phyloP scores from a whole-genome alignment of 2,329 filamentous ascomycete genomes.

The Diaporthe nobilis region DNA sequence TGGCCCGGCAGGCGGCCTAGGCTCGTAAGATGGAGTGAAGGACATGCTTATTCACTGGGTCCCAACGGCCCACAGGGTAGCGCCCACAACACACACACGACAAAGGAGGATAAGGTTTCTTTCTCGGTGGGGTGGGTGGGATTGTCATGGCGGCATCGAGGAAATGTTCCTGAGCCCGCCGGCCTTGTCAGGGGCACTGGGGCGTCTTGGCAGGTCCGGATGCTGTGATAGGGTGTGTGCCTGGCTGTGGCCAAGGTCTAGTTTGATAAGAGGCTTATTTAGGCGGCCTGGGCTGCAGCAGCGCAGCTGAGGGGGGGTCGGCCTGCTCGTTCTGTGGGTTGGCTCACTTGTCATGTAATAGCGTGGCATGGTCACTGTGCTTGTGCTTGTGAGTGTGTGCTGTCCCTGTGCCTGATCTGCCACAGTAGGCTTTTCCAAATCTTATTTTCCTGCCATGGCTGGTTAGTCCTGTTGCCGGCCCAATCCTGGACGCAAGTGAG shows the following conservation, averaged over 20 bases:
- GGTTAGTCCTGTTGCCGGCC: constrained; percentile 1
- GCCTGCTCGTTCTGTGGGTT: constrained; percentile 12
- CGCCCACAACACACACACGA: constrained; percentile 6
- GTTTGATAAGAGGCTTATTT: constrained; percentile 37
- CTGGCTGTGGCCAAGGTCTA: constrained; percentile 31
- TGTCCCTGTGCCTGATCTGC: background rate
- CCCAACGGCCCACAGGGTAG: constrained; percentile 27
- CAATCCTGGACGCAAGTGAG: constrained; percentile 1
- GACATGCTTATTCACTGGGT: constrained; percentile 37
- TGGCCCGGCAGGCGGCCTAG: constrained; percentile 22
- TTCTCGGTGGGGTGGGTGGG: constrained; percentile 31
- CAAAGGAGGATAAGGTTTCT: constrained; percentile 35
- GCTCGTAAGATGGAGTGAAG: constrained; percentile 28
- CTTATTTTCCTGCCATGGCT: constrained; percentile 28
- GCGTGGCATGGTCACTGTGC: constrained; percentile 23
- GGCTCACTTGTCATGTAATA: constrained; percentile 22
- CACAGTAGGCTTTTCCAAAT: constrained; percentile 8
- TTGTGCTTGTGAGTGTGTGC: background rate
- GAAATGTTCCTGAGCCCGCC: constrained; percentile 19
- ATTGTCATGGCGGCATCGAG: constrained; percentile 36
- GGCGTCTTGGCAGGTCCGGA: constrained; percentile 29
- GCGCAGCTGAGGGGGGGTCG: constrained; percentile 24
- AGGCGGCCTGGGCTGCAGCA: constrained; percentile 32
- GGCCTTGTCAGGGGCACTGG: constrained; percentile 32
- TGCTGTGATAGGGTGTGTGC: constrained; percentile 22